A percentile compares a stretch with the other conserved stretches of the same genome.
These are phyloP conservation scores for Exophiala sp. DNA, from an alignment of 2,329 filamentous ascomycete species.

Conservation along the genomic window DNA sequence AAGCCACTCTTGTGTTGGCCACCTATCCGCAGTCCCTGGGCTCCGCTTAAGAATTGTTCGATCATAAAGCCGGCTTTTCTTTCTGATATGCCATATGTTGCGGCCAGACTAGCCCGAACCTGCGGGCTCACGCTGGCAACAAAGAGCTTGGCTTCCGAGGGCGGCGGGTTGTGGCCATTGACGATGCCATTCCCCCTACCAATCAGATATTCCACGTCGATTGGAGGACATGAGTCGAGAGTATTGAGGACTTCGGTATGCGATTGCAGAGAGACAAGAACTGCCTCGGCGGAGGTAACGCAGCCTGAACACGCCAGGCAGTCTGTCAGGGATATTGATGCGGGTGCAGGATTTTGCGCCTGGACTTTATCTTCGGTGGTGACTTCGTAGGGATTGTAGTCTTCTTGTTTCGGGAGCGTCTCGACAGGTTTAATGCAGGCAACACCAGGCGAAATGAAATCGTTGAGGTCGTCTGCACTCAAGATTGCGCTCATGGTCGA, in stretches of 20 bases:
- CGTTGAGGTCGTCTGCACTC: slow-evolving; percentile 92
- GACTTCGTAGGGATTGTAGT: slow-evolving; percentile 64
- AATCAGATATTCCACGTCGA: slow-evolving; percentile 39
- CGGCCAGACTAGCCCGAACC: slow-evolving; percentile 79
- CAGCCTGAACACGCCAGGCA: slow-evolving; percentile 96
- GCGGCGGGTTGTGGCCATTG: slow-evolving; percentile 43
- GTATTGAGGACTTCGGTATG: slow-evolving; percentile 83
- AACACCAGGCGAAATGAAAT: slow-evolving; percentile 96
- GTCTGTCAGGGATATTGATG: slow-evolving; percentile 92
- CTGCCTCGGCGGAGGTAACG: slow-evolving; percentile 93
- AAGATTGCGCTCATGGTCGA: slow-evolving; percentile 85
- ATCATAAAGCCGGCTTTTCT: slow-evolving; percentile 74
- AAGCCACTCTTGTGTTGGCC: slow-evolving; percentile 72
- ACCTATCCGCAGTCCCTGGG: slow-evolving; percentile 61
- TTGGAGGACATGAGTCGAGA: slow-evolving; percentile 58
- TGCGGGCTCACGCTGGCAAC: slow-evolving; percentile 92
- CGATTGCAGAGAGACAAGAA: slow-evolving; percentile 91
- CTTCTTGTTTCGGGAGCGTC: slow-evolving; percentile 64
- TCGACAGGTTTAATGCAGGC: slow-evolving; percentile 98
- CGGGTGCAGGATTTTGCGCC: slow-evolving; percentile 57
- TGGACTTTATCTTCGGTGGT: slow-evolving; percentile 78
- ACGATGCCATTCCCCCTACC: slow-evolving; percentile 26
- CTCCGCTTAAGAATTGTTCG: slow-evolving; percentile 67
- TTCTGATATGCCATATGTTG: slow-evolving; percentile 70
- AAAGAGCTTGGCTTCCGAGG: slow-evolving; percentile 63